Evolutionary conservation across 208 protist genomes (phyloP), one percentile per base, ranked within the genome.

Genomic region (Acanthamoeba castellanii): DNA sequence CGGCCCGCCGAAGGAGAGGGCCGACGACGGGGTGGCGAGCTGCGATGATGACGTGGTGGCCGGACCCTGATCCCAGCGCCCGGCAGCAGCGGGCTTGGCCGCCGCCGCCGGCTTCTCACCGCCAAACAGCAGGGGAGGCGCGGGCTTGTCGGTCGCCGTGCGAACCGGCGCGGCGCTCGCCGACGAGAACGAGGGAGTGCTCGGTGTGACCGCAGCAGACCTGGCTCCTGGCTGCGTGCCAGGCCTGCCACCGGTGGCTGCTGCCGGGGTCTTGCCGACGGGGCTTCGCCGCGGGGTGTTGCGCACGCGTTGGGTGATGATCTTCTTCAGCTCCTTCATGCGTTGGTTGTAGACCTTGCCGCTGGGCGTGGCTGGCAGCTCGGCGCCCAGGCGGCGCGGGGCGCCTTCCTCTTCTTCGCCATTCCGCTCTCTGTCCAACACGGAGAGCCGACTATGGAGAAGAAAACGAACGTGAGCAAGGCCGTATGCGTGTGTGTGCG

Each of bases 271-370:
- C n/a, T 32, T 32, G 8, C 7, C 47, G 13, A 27, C 45, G 25
- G 52, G 47, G 52, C 57, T 57, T 37, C 57, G 82, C 82, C 30
- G 30, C 8, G n/a, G 27, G 18, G 82, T 89, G 82, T 55, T 89
- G 47, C 82, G 47, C 82, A 66, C 82, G 52, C 82, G 82, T 27
- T 89, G 82, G 47, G 45, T 13, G 16, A 89, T 32, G 27, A 89
- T 61, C 30, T 89, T 89, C 57, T 89, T 89, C 20, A 89, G 82
- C 50, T 89, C 52, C 45, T 89, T 55, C 82, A 89, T 89, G 27
- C 82, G 47, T 18, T 89, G 37, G 57, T 16, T 89, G 34, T 89
- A 66, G 30, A 20, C 47, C 82, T 89, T 89, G 30, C 32, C 32
- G 82, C n/a, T 61, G 82, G 82, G 47, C 30, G 82, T 66, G 25